Conservation (phyloP, 768 basidiomycete genomes). For the Auricularia heimuer region DNA sequence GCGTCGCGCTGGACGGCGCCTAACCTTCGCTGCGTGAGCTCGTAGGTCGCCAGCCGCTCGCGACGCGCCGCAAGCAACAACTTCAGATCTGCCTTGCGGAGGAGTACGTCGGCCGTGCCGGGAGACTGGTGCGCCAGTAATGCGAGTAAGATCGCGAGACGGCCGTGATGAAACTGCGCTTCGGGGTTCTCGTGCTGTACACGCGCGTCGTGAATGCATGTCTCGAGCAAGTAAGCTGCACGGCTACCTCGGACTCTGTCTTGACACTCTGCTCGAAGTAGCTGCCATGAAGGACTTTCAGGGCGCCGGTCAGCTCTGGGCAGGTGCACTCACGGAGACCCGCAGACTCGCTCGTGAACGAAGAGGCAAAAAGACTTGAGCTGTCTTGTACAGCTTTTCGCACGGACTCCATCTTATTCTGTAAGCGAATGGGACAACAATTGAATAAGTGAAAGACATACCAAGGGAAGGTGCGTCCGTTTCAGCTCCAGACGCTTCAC, state of each 20-base stretch:
- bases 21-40: neutral
- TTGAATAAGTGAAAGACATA: neutral
- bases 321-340: conserved; percentile 52
- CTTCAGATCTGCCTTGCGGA: neutral
- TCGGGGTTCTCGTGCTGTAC: conserved; percentile 8
- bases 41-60: neutral
- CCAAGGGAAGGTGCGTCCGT: conserved; percentile 3
- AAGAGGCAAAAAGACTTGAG: neutral
- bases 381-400: neutral
- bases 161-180: conserved; percentile 42
- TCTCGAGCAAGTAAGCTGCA: conserved; percentile 2
- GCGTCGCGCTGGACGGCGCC: neutral
- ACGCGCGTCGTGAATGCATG: neutral
- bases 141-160: conserved; percentile 66
- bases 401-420: neutral
- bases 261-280: conserved; percentile 28
- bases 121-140: conserved; percentile 30
- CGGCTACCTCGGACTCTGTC: conserved; percentile 19
- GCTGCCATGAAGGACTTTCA: conserved; percentile 41
- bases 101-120: neutral
- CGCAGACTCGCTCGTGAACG: conserved; percentile 26
- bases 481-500: conserved; percentile 3
- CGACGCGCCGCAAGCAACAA: neutral
- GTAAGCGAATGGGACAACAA: too few species aligned
- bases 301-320: conserved; percentile 29